Conservation (phyloP, 192 early-diverging fungal genomes). For the Coemansia sp. region DNA sequence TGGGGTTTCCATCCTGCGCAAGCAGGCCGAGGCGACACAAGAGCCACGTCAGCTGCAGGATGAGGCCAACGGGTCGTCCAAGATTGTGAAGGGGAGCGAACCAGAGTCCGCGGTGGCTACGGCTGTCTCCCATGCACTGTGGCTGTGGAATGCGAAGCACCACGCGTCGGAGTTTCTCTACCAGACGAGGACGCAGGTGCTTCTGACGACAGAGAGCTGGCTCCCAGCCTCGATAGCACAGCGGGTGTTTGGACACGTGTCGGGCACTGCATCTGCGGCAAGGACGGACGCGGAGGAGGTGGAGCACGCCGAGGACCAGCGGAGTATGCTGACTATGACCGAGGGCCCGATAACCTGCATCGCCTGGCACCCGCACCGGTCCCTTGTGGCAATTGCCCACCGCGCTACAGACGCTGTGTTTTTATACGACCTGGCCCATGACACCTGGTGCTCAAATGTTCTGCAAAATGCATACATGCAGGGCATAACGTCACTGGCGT, state of each 20-base stretch:
- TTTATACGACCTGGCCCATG: constrained; percentile 64
- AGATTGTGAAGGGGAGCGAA: background rate
- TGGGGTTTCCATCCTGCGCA: constrained; percentile 7
- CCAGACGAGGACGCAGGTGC: constrained; percentile 6
- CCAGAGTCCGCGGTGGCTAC: constrained; percentile 6
- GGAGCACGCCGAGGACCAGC: constrained; percentile 22
- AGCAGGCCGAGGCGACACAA: background rate
- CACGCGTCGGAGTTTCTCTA: constrained; percentile 11
- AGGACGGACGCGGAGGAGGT: constrained; percentile 18
- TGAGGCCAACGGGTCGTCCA: background rate
- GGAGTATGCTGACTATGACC: constrained; percentile 36
- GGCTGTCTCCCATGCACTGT: constrained; percentile 11
- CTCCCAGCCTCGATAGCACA: constrained; percentile 23
- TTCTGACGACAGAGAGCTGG: constrained; percentile 37
- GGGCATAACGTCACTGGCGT: constrained; percentile 46
- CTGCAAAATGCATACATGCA: constrained; percentile 45
- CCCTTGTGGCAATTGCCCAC: constrained; percentile 68
- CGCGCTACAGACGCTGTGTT: constrained; percentile 61
- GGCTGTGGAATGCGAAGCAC: constrained; percentile 48
- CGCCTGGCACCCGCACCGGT: constrained; percentile 74
- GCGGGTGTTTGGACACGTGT: constrained; percentile 24
- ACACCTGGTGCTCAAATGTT: constrained; percentile 52
- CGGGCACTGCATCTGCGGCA: constrained; percentile 28
- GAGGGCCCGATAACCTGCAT: constrained; percentile 57
- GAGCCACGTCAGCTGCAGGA: background rate